Evolutionary conservation across 129 eudicot species (phyloP), one percentile per base, ranked within the genome.

Genomic region (Tanacetum coccineum): DNA sequence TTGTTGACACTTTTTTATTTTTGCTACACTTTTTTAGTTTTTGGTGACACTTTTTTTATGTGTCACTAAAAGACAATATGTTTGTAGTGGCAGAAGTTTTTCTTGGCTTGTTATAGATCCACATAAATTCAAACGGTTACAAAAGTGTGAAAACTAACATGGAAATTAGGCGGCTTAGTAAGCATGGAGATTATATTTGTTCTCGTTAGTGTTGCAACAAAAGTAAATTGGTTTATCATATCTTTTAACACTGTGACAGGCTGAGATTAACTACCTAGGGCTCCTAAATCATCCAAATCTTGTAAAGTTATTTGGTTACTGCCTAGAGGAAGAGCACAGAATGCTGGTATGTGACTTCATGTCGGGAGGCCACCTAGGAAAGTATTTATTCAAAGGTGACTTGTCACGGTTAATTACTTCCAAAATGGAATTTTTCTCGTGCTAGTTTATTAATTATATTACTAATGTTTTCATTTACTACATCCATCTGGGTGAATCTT

Each of bases 211-310:
- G 25, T 19, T 54, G 60, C 65, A 3, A 21, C 7, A 28, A n/a
- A 9, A 30, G 28, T 30, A 48, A 48, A 22, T 2, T 17, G 61
- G 72, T 18, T 51, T 18, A 32, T 51, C 4, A 50, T 50, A 18
- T 30, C 42, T 36, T 36, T 36, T 7, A 28, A 7, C 46, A 25
- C 8, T 66, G 5, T 48, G 18, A 17, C 45, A 66, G 59, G 70
- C 42, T 22, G 46, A 48, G 26, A n/a, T 64, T 3, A 26, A 25
- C 14, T 0, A 13, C 12, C 22, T 65, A 6, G 57, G 56, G 57
- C 20, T 12, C 13, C 44, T 64, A 65, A 65, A 9, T 25, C 70
- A 65, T 65, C 70, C 57, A 65, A 65, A 65, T 48, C 13, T 65
- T 13, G 44, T 65, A 13, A 65, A 3, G 45, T 65, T 65, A 25